A percentile compares a stretch with the other conserved stretches of the same genome.
These are phyloP conservation scores for Stentor coeruleus DNA, from an alignment of 73 alveolate genomes.

Conservation along the genomic window DNA sequence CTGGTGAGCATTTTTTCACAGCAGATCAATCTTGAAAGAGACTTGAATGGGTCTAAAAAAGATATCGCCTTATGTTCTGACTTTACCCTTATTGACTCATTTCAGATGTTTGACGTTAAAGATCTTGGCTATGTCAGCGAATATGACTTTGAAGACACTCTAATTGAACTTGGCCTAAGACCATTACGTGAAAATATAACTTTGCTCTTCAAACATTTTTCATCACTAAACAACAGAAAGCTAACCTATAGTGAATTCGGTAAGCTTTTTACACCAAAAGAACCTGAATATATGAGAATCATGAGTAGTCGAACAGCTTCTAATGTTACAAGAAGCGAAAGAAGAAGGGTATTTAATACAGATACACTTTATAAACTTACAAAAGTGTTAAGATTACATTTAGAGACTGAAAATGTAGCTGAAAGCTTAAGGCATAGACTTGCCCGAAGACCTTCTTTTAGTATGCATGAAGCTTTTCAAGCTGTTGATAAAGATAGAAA, in stretches of 20 bases:
- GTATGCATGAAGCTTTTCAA: conserved; percentile 31
- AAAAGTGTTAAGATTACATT: conserved; percentile 23
- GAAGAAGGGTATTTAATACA: conserved; percentile 22
- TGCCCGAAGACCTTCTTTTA: conserved; percentile 35
- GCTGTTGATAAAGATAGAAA: conserved; percentile 31
- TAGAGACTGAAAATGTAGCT: conserved; percentile 32
- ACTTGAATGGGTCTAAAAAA: conserved; percentile 36
- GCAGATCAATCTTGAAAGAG: conserved; percentile 40
- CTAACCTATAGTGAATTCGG: conserved; percentile 38
- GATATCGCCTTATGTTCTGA: conserved; percentile 36
- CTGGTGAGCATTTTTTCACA: conserved; percentile 36
- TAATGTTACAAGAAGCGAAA: conserved; percentile 19
- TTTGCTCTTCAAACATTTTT: conserved; percentile 41
- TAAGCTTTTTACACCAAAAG: conserved; percentile 34
- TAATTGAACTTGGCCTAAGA: conserved; percentile 3
- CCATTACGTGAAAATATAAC: conserved; percentile 40
- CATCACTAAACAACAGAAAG: conserved; percentile 21
- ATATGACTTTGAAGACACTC: conserved; percentile 31
- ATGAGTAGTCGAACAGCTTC: conserved; percentile 23
- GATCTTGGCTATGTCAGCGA: conserved; percentile 33
- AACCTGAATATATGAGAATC: conserved; percentile 20
- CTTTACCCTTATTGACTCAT: conserved; percentile 42
- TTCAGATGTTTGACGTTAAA: conserved; percentile 35
- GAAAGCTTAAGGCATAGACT: conserved; percentile 20
- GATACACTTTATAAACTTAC: conserved; percentile 20